A percentile compares a stretch with the other conserved stretches of the same genome.
Evolutionary conservation across 352 stramenopile species (phyloP).

Genomic region (Pythium sp.): DNA sequence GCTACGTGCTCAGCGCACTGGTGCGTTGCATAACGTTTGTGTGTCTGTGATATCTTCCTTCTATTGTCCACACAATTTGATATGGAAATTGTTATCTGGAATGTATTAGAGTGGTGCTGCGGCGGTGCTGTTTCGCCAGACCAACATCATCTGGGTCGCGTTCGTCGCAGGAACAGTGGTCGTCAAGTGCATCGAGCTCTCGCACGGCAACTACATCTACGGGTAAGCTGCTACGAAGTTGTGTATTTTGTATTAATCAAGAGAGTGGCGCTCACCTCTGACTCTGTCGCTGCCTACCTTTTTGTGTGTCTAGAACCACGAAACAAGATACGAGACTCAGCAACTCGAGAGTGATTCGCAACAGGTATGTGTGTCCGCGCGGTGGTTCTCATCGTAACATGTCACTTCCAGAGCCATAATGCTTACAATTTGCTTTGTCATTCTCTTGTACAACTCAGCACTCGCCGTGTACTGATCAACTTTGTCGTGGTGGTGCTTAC

Average conservation of each 20-base stretch:
- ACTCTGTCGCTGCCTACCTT: not conserved
- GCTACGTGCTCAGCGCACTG: constrained; percentile 59
- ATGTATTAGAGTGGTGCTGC: constrained; percentile 51
- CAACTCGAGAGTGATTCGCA: constrained; percentile 20
- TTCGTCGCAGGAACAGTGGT: constrained; percentile 81
- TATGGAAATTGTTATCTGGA: constrained; percentile 12
- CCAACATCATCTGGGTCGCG: constrained; percentile 89
- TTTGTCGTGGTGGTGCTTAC: constrained; percentile 53
- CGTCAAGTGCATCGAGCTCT: constrained; percentile 66
- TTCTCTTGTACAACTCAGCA: constrained; percentile 18
- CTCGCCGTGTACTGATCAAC: constrained; percentile 47
- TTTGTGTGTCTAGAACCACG: constrained; percentile 23
- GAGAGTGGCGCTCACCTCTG: not conserved
- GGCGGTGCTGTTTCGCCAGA: constrained; percentile 88
- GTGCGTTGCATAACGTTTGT: constrained; percentile 23
- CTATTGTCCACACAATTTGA: not conserved
- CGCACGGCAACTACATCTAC: constrained; percentile 67
- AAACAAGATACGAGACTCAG: constrained; percentile 29
- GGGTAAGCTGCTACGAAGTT: constrained; percentile 29
- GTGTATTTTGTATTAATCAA: not conserved
- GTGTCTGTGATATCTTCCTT: not conserved
- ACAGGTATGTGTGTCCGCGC: constrained; percentile 28
- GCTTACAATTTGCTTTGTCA: constrained; percentile 5
- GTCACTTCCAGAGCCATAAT: not conserved
- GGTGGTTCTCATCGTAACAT: not conserved